These are phyloP conservation scores for Acorus calamus DNA, from an alignment of 106 monocot genomes.

Conservation along the genomic window DNA sequence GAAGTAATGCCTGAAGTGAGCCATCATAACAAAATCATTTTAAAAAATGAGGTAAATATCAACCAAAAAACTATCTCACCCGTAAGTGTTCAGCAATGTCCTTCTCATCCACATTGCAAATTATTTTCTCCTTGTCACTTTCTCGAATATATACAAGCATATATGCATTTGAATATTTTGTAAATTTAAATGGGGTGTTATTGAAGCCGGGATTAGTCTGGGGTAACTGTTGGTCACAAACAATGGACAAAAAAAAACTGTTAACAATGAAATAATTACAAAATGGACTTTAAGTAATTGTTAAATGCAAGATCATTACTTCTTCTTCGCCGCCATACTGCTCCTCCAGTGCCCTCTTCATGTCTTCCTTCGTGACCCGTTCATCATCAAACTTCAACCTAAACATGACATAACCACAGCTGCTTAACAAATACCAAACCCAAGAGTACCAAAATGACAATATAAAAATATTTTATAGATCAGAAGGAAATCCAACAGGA, in stretches of 20 bases:
- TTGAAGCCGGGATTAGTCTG: slow-evolving; percentile 94
- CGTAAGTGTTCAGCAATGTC: slow-evolving; percentile 96
- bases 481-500: no score
- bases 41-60: not conserved
- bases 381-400: slow-evolving; percentile 99
- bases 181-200: slow-evolving; percentile 91
- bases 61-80: slow-evolving; percentile 25
- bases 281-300: not conserved
- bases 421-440: no score
- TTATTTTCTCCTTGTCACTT: slow-evolving; percentile 95
- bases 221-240: slow-evolving; percentile 45
- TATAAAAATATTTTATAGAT: no score
- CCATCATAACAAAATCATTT: no score
- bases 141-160: slow-evolving; percentile 99
- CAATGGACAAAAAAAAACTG: not conserved
- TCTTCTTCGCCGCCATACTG: slow-evolving; percentile 99
- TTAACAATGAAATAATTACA: not conserved
- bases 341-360: slow-evolving; percentile 88
- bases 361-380: slow-evolving; percentile 93
- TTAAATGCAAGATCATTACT: slow-evolving; percentile 26
- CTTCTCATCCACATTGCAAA: slow-evolving; percentile 98
- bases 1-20: no score
- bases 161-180: slow-evolving; percentile 99
- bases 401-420: not conserved
- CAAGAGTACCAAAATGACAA: no score